Percentiles rank a stretch among this genome's conserved stretches.
phyloP scores from a whole-genome alignment of 768 basidiomycete genomes.

The Hericium erinaceus region DNA sequence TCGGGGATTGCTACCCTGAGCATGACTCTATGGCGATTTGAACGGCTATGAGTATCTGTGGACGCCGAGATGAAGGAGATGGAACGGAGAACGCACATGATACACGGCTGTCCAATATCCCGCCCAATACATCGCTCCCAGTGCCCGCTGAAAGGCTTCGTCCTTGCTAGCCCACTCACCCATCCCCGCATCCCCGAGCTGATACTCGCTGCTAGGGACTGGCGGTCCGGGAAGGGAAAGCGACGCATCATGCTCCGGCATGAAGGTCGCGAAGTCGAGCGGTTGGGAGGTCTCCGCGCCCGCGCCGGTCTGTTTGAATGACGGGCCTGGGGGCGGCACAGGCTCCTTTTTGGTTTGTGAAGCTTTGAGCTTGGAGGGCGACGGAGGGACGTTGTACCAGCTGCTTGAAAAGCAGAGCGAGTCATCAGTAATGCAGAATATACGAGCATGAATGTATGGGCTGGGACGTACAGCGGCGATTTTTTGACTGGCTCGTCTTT shows the following conservation, averaged over 20 bases:
- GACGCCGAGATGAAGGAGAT: background rate
- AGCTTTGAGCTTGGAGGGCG: constrained; percentile 13
- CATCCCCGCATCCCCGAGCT: constrained; percentile 15
- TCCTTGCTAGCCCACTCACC: constrained; percentile 47
- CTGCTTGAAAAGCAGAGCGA: constrained; percentile 26
- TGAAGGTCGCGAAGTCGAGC: constrained; percentile 59
- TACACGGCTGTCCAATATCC: constrained; percentile 87
- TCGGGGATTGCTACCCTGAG: constrained; percentile 1
- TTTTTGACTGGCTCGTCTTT: constrained; percentile 60
- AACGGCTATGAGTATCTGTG: background rate
- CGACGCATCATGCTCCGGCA: constrained; percentile 61
- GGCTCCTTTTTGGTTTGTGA: constrained; percentile 4
- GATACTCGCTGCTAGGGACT: constrained; percentile 4
- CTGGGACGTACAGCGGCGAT: constrained; percentile 54
- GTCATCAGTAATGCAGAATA: background rate
- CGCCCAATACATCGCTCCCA: constrained; percentile 78
- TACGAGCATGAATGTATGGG: background rate
- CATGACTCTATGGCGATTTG: constrained; percentile 2
- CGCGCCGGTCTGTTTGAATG: constrained; percentile 1
- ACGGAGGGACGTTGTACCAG: constrained; percentile 66
- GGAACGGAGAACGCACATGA: constrained; percentile 40
- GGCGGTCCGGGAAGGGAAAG: constrained; percentile 23
- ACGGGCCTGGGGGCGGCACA: background rate
- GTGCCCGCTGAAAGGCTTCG: constrained; percentile 67
- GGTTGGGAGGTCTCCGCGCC: constrained; percentile 46